These are phyloP conservation scores for Mortierella sp. DNA, from an alignment of 371 early-diverging fungal genomes.

Conservation along the genomic window DNA sequence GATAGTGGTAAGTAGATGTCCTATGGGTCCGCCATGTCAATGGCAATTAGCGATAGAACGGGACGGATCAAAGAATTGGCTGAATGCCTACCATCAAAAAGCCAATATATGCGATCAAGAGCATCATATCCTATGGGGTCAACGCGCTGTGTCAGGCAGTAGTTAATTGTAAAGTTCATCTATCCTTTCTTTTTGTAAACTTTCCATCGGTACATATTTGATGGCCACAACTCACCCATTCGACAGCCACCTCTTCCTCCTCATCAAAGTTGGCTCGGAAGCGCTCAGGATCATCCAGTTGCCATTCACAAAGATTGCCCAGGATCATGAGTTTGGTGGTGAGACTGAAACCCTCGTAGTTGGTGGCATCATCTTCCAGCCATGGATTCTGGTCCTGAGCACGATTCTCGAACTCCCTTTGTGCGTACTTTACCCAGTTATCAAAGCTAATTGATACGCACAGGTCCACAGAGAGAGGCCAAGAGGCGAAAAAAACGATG, in stretches of 20 bases:
- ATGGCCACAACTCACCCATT: conserved; percentile 64
- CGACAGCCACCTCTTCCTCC: conserved; percentile 66
- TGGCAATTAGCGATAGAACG: too few relatives aligned
- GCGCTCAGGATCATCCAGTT: conserved; percentile 73
- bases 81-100: conserved; percentile 74
- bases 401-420: conserved; percentile 64
- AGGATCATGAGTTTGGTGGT: conserved; percentile 60
- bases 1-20: background rate
- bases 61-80: background rate
- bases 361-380: conserved; percentile 37
- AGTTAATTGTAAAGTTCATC: background rate
- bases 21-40: background rate
- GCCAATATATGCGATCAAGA: conserved; percentile 75
- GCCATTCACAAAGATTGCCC: conserved; percentile 70
- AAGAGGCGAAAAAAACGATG: background rate
- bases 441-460: conserved; percentile 53
- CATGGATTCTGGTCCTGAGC: conserved; percentile 42
- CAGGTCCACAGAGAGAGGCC: background rate
- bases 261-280: conserved; percentile 65
- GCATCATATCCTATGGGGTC: conserved; percentile 79
- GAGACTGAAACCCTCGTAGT: conserved; percentile 59
- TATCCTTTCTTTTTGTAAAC: too few relatives aligned
- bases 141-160: conserved; percentile 63
- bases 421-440: conserved; percentile 68
- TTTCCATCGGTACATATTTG: too few relatives aligned